These are phyloP conservation scores for Metarhizium album DNA, from an alignment of 2,329 filamentous ascomycete species.

Conservation along the genomic window DNA sequence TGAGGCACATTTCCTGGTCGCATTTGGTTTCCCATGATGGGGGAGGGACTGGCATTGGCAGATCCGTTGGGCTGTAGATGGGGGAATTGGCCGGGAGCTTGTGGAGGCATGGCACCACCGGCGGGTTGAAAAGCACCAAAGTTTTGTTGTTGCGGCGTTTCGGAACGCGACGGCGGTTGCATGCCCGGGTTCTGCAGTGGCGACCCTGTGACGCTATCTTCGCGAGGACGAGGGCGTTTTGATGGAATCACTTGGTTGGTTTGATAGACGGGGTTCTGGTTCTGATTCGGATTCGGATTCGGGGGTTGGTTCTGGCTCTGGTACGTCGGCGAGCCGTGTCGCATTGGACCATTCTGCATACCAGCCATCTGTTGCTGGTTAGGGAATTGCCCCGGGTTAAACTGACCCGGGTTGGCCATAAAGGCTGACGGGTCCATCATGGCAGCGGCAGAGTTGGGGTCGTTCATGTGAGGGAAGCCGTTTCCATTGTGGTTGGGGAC, in stretches of 20 bases:
- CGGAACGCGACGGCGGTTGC: slow-evolving; percentile 74
- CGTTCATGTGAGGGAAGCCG: slow-evolving; percentile 54
- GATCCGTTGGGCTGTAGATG: slow-evolving; percentile 76
- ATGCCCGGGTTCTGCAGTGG: slow-evolving; percentile 66
- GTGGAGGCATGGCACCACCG: slow-evolving; percentile 48
- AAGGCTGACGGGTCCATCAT: slow-evolving; percentile 59
- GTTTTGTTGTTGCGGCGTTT: slow-evolving; percentile 74
- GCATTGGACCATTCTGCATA: slow-evolving; percentile 76
- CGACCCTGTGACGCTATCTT: slow-evolving; percentile 77
- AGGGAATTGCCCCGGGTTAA: slow-evolving; percentile 48
- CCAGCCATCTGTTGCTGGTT: slow-evolving; percentile 43
- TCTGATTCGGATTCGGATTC: slow-evolving; percentile 7
- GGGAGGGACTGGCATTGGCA: slow-evolving; percentile 79
- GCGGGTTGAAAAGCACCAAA: slow-evolving; percentile 62
- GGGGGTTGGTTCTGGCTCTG: slow-evolving; percentile 35
- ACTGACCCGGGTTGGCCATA: slow-evolving; percentile 49
- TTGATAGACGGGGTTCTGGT: slow-evolving; percentile 53
- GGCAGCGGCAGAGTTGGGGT: slow-evolving; percentile 43
- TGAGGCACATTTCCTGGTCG: slow-evolving; percentile 61
- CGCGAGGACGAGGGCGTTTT: slow-evolving; percentile 70
- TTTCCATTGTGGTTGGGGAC: slow-evolving; percentile 61
- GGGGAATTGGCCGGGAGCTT: slow-evolving; percentile 59
- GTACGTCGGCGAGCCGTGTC: slow-evolving; percentile 70
- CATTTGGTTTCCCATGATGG: slow-evolving; percentile 77
- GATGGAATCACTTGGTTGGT: slow-evolving; percentile 81